These are phyloP conservation scores for Trichoderma sp. DNA, from an alignment of 2,329 filamentous ascomycete species.

Conservation along the genomic window DNA sequence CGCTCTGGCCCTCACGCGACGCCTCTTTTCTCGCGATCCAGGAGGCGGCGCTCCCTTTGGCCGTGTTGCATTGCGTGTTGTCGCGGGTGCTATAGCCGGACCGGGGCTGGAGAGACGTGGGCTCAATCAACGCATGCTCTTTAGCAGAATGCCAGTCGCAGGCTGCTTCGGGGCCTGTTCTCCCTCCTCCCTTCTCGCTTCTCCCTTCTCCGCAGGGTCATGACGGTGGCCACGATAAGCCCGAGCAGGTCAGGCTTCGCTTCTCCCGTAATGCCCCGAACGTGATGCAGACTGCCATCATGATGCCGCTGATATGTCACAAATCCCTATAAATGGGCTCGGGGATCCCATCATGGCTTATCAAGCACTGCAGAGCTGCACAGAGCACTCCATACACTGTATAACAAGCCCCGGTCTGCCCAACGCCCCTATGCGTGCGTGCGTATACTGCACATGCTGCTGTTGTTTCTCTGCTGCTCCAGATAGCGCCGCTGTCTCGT, in stretches of 20 bases:
- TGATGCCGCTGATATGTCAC: background rate
- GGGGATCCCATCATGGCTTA: background rate
- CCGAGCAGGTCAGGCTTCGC: background rate
- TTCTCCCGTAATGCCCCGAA: background rate
- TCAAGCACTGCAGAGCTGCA: background rate
- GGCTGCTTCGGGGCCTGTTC: no score
- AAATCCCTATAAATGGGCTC: background rate
- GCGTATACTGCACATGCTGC: background rate
- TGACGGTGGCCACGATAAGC: background rate
- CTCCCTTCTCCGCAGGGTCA: background rate
- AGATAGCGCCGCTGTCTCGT: background rate
- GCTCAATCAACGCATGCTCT: slow-evolving; percentile 17
- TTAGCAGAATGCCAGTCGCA: background rate
- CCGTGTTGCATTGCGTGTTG: slow-evolving; percentile 9
- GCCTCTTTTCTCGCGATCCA: background rate
- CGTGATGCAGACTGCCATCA: background rate
- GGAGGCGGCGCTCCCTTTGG: background rate
- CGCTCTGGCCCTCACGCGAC: background rate
- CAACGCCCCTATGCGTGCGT: background rate
- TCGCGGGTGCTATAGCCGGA: background rate
- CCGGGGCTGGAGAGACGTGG: slow-evolving; percentile 9
- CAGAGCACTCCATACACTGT: background rate
- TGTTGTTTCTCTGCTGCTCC: background rate
- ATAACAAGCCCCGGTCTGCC: slow-evolving; percentile 8
- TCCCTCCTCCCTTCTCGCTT: no score